A percentile compares a stretch with the other conserved stretches of the same genome.
Conservation (phyloP, 164 flowering plant species). For the Warburgia ugandensis region DNA sequence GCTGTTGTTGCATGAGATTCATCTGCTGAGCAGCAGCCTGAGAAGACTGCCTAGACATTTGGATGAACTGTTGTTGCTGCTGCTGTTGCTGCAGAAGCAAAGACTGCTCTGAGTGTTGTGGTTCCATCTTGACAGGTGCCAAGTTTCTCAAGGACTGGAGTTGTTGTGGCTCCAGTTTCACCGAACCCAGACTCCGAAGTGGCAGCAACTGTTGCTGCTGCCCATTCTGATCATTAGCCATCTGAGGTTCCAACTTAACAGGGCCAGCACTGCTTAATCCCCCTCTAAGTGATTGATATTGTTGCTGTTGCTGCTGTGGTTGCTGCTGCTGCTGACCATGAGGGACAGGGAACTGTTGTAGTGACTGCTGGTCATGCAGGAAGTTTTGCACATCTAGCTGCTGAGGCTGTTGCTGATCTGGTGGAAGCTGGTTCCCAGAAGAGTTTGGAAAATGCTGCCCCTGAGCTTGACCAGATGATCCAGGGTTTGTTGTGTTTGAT, state of each 20-base stretch:
- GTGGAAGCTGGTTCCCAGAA: constrained; percentile 43
- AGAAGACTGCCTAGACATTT: constrained; percentile 66
- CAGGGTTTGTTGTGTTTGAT: constrained; percentile 37
- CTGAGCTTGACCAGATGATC: constrained; percentile 50
- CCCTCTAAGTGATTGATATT: constrained; percentile 50
- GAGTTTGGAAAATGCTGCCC: constrained; percentile 52
- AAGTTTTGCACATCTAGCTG: constrained; percentile 65
- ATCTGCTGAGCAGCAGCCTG: constrained; percentile 71
- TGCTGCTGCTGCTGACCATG: constrained; percentile 17
- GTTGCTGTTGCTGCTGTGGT: constrained; percentile 36
- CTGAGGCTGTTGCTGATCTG: constrained; percentile 64
- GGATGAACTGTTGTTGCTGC: constrained; percentile 64
- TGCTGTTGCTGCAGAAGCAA: constrained; percentile 67
- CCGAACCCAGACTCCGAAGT: constrained; percentile 45
- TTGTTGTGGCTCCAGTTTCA: constrained; percentile 76
- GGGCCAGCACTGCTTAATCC: constrained; percentile 49
- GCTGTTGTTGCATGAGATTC: constrained; percentile 48
- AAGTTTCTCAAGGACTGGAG: constrained; percentile 50
- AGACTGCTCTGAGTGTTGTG: constrained; percentile 70
- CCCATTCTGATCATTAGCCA: constrained; percentile 52
- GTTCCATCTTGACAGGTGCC: constrained; percentile 68
- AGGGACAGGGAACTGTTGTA: constrained; percentile 51
- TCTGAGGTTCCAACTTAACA: constrained; percentile 81
- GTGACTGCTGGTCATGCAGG: constrained; percentile 60
- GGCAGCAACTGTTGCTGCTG: too few species aligned